Percentiles rank a stretch among this genome's conserved stretches.
Evolutionary conservation across 2,329 filamentous ascomycete genomes (phyloP).

Genomic region (Aspergillus novofumigatus): DNA sequence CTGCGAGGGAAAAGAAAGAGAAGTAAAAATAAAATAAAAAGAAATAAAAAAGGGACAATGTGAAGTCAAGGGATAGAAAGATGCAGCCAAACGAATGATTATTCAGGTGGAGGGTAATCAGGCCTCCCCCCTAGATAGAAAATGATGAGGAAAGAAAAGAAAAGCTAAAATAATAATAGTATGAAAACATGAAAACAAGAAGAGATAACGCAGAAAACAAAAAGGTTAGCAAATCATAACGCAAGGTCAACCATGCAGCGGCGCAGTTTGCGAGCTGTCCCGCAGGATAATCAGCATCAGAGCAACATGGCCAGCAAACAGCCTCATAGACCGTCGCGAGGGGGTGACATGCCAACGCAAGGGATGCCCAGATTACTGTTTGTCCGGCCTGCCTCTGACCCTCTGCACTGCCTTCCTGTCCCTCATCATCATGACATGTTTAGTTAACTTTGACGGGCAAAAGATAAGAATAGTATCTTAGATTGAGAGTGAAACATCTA

Average conservation of each 20-base stretch:
- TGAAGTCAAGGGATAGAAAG: constrained; percentile 10
- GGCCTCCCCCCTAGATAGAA: constrained; percentile 3
- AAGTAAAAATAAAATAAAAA: background rate
- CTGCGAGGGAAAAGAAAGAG: constrained; percentile 1
- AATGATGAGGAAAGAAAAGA: background rate
- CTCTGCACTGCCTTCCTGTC: background rate
- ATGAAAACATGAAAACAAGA: background rate
- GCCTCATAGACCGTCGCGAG: constrained; percentile 12
- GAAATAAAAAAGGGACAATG: constrained; percentile 1
- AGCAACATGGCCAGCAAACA: constrained; percentile 10
- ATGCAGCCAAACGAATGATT: constrained; percentile 9
- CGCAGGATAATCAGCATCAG: constrained; percentile 12
- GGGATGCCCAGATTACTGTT: constrained; percentile 10
- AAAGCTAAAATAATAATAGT: background rate
- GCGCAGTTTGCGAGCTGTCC: background rate
- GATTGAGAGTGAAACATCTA: background rate
- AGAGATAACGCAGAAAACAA: background rate
- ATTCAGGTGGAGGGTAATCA: background rate
- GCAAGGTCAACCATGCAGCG: background rate
- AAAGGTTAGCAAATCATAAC: constrained; percentile 1
- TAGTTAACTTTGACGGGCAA: background rate
- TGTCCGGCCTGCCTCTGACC: background rate
- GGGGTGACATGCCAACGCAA: constrained; percentile 19
- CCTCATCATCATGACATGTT: background rate
- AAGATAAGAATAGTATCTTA: background rate